These are phyloP conservation scores for Lophiotrema nucula DNA, from an alignment of 495 filamentous ascomycete species.

Conservation along the genomic window DNA sequence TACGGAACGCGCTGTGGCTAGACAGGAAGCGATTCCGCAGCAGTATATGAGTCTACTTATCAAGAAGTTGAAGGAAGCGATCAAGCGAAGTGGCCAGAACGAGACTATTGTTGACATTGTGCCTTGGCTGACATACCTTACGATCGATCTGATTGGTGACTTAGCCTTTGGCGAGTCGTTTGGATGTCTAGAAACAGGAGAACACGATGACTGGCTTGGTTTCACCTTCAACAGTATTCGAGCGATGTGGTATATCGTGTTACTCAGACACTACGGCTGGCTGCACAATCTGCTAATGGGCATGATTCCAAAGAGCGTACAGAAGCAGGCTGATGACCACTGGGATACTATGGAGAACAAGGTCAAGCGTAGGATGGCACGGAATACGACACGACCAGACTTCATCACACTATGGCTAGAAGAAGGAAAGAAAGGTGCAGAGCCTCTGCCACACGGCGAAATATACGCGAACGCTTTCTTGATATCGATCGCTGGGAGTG, in stretches of 20 bases:
- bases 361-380: no score
- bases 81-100: slow-evolving; percentile 2
- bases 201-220: slow-evolving; percentile 24
- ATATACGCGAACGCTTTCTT: slow-evolving; percentile 1
- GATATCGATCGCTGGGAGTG: slow-evolving; percentile 34
- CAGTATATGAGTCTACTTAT: slow-evolving; percentile 33
- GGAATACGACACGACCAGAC: slow-evolving; percentile 19
- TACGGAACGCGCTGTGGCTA: slow-evolving; percentile 32
- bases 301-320: slow-evolving; percentile 19
- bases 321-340: slow-evolving; percentile 17
- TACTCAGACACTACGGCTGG: slow-evolving; percentile 20
- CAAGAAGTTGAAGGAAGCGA: slow-evolving; percentile 13
- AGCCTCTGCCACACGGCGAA: slow-evolving; percentile 23
- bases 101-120: slow-evolving; percentile 29
- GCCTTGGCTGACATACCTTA: slow-evolving; percentile 35
- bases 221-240: slow-evolving; percentile 31
- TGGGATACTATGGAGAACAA: slow-evolving; percentile 26
- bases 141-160: slow-evolving; percentile 39
- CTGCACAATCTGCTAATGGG: slow-evolving; percentile 15
- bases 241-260: slow-evolving; percentile 11
- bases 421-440: slow-evolving; percentile 13
- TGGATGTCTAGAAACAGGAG: slow-evolving; percentile 23
- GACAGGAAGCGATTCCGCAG: slow-evolving; percentile 34
- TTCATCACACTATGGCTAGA: slow-evolving; percentile 31
- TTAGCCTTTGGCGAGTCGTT: slow-evolving; percentile 39